These are phyloP conservation scores for Aspergillus tanneri DNA, from an alignment of 2,329 filamentous ascomycete genomes.

Conservation along the genomic window DNA sequence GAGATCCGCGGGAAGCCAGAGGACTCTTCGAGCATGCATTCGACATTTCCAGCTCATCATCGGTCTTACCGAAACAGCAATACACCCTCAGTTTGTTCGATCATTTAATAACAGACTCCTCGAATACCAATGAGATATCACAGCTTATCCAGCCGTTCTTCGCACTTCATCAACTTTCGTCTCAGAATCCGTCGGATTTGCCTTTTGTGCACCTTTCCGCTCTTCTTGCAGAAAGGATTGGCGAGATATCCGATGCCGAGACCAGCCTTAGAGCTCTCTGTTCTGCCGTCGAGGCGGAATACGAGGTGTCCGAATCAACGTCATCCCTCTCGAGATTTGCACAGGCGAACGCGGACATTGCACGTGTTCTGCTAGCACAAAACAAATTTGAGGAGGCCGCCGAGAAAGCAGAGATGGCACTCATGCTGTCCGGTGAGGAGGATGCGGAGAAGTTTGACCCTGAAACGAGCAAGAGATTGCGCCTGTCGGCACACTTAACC, in stretches of 20 bases:
- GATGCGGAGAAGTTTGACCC: constrained; percentile 62
- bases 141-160: constrained; percentile 82
- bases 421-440: constrained; percentile 74
- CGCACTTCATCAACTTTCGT: constrained; percentile 76
- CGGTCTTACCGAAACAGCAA: constrained; percentile 70
- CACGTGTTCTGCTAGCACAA: constrained; percentile 74
- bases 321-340: constrained; percentile 73
- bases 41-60: constrained; percentile 80
- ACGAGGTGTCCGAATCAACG: constrained; percentile 77
- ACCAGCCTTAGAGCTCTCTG: constrained; percentile 66
- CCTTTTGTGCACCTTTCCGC: constrained; percentile 74
- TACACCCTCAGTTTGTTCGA: constrained; percentile 84
- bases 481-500: constrained; percentile 82
- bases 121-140: constrained; percentile 54
- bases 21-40: constrained; percentile 91
- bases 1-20: constrained; percentile 73
- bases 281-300: constrained; percentile 70
- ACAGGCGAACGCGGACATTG: constrained; percentile 80
- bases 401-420: constrained; percentile 75
- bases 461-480: constrained; percentile 66
- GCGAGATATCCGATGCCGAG: constrained; percentile 65
- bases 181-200: constrained; percentile 68
- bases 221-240: constrained; percentile 77
- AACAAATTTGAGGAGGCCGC: constrained; percentile 66
- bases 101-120: constrained; percentile 62